phyloP scores from a whole-genome alignment of 1,139 yeast species.

The Pichia sp. region DNA sequence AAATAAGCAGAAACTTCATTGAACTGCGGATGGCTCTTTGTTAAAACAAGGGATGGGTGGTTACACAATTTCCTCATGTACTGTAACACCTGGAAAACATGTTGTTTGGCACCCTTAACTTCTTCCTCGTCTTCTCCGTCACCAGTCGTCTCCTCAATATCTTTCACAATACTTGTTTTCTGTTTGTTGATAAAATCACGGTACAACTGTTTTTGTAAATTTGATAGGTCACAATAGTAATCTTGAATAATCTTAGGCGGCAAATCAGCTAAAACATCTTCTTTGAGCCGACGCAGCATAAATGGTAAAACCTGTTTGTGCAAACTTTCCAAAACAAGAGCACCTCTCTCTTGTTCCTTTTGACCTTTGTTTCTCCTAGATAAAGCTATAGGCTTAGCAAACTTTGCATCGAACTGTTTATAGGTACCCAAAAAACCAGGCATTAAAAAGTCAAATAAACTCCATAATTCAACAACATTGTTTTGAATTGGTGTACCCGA shows the following conservation, averaged over 20 bases:
- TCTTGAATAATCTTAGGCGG: slow-evolving; percentile 99
- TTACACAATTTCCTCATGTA: slow-evolving; percentile 96
- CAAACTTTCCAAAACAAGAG: slow-evolving; percentile 88
- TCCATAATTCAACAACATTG: slow-evolving; percentile 95
- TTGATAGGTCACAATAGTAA: slow-evolving; percentile 93
- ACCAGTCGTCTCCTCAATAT: slow-evolving; percentile 46
- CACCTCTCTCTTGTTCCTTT: slow-evolving; percentile 96
- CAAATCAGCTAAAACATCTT: slow-evolving; percentile 90
- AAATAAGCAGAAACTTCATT: slow-evolving; percentile 60
- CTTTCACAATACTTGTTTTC: slow-evolving; percentile 59
- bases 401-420: slow-evolving; percentile 87
- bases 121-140: slow-evolving; percentile 39
- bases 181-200: slow-evolving; percentile 90
- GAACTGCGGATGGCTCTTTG: slow-evolving; percentile 81
- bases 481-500: slow-evolving; percentile 99
- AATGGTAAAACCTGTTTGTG: slow-evolving; percentile 97
- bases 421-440: slow-evolving; percentile 98
- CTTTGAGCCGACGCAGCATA: slow-evolving; percentile 91
- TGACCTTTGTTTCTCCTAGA: slow-evolving; percentile 89
- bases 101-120: slow-evolving; percentile 60
- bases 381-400: slow-evolving; percentile 96
- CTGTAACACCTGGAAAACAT: slow-evolving; percentile 95
- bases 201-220: slow-evolving; percentile 80
- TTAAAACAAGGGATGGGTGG: slow-evolving; percentile 91
- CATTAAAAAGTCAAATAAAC: slow-evolving; percentile 94